Base-by-base conservation (phyloP, 768 basidiomycete species). In the Lactarius quietus region DNA sequence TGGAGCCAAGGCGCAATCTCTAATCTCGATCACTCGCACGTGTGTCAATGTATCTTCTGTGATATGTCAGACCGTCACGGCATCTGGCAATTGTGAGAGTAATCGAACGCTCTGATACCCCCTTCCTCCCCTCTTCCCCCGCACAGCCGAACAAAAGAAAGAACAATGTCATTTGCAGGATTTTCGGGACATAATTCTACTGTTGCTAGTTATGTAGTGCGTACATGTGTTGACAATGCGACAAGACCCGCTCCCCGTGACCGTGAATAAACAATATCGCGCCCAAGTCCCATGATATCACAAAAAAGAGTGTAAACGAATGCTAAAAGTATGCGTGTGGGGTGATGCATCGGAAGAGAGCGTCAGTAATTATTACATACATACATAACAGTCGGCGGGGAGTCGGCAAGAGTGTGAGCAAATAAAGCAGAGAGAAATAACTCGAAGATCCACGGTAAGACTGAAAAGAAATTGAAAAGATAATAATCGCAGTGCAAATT, bases 341-440 rank as follows among this genome's bases (percentile, higher is more conserved):
- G 58, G 56, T 60, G 31, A 39, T 65, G 64, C 36, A 28, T 48
- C 41, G 63, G 59, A 51, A 35, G 54, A 4, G 59, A 66, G 57
- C 33, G 51, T 66, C 65, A 62, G 65, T 28, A 56, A 66, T 66
- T 66, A 66, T 54, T 62, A 62, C 60, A 66, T 66, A 62, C 51
- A 66, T 66, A 66, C 65, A 65, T 65, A 65, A 17, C 29, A 18
- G 31, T 20, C 23, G 18, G 23, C 29, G 8, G 29, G 28, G 54
- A 23, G 54, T 15, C 8, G 33, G 64, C 64, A 61, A 52, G 64
- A 54, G 17, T 7, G 33, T 43, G 41, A 35, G 5, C 2, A 41
- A 65, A 66, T 62, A 66, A 57, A 31, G 26, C 7, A 38, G 8
- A n/a, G 20, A 10, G 10, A 31, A 2, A 66, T 51, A 62, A 2